These are phyloP conservation scores for Micractinium sp. DNA, from an alignment of 139 green algal species.

Conservation along the genomic window DNA sequence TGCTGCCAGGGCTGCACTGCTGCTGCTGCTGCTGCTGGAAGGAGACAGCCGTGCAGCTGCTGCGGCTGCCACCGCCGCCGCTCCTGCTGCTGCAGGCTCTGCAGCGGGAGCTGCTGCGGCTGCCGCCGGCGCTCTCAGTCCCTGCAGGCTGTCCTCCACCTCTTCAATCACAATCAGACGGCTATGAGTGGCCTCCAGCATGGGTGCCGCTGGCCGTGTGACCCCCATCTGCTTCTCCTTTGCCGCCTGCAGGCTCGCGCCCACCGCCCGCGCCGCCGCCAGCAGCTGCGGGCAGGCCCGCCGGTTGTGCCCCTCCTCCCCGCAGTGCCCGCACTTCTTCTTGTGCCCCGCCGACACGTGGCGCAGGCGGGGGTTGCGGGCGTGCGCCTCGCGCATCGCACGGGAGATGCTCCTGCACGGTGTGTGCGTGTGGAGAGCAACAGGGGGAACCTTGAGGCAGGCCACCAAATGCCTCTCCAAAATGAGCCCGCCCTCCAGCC, in stretches of 20 bases:
- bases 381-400: conserved; percentile 30
- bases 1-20: neutral
- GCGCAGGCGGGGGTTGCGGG: conserved; percentile 37
- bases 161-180: conserved; percentile 32
- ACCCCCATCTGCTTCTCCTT: too few relatives aligned
- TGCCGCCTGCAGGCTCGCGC: neutral
- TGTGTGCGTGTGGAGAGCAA: neutral
- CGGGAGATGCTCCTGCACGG: conserved; percentile 25
- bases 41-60: neutral
- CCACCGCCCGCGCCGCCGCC: neutral
- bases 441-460: too few relatives aligned
- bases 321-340: conserved; percentile 47
- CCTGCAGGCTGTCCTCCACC: neutral
- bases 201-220: neutral
- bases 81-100: neutral
- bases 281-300: conserved; percentile 40
- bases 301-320: conserved; percentile 43
- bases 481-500: too few relatives aligned
- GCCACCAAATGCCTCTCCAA: neutral
- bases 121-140: neutral
- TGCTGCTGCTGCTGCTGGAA: neutral
- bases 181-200: neutral
- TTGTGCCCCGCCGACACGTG: neutral
- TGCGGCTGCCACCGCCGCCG: neutral
- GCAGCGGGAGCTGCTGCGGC: neutral